Evolutionary conservation across 768 basidiomycete species (phyloP).

Genomic region (Lentinula boryana): DNA sequence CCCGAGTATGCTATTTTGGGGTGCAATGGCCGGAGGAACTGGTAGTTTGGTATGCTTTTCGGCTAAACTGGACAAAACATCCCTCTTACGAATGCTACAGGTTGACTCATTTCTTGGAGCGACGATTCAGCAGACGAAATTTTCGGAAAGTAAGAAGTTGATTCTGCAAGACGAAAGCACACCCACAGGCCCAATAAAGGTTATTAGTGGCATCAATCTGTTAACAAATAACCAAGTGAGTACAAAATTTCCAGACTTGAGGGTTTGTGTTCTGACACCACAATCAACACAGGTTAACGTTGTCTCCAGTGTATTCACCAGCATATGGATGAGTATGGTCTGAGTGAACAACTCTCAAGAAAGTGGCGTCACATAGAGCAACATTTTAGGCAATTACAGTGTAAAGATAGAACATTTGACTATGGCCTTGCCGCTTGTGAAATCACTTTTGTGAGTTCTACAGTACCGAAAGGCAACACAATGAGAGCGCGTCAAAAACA

Average conservation of each 20-base stretch:
- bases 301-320: constrained; percentile 30
- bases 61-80: background rate
- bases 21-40: constrained; percentile 60
- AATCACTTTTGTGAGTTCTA: constrained; percentile 75
- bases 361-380: background rate
- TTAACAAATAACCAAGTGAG: constrained; percentile 81
- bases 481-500: background rate
- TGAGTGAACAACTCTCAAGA: background rate
- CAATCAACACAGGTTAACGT: constrained; percentile 29
- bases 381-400: constrained; percentile 5
- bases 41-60: constrained; percentile 67
- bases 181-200: constrained; percentile 25
- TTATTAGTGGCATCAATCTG: constrained; percentile 60
- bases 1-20: constrained; percentile 47
- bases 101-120: constrained; percentile 86
- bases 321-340: background rate
- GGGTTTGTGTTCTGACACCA: constrained; percentile 5
- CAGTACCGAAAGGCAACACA: background rate
- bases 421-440: constrained; percentile 61
- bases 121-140: constrained; percentile 77
- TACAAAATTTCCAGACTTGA: constrained; percentile 8
- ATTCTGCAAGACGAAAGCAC: constrained; percentile 54
- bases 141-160: constrained; percentile 51
- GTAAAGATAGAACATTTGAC: constrained; percentile 12
- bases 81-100: constrained; percentile 26